Evolutionary conservation across 805 yeast genomes (phyloP).

Genomic region (Starmerella gropengiesseri): DNA sequence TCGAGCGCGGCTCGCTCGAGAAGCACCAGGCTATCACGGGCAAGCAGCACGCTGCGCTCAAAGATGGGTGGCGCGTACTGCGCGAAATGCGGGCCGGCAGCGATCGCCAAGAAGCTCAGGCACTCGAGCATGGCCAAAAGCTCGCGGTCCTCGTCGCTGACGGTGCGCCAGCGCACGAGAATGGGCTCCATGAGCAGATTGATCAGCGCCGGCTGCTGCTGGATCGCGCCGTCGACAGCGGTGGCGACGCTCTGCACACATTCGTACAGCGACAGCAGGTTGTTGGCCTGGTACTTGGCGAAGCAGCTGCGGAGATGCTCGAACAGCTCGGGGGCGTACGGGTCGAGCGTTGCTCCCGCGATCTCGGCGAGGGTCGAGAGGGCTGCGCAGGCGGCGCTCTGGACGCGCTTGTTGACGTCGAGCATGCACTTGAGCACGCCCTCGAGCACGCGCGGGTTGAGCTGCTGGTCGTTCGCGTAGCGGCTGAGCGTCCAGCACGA

Average conservation of each 20-base stretch:
- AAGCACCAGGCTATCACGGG: slow-evolving; percentile 54
- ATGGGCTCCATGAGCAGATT: slow-evolving; percentile 67
- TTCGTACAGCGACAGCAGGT: slow-evolving; percentile 73
- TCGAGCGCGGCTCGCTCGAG: slow-evolving; percentile 54
- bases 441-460: slow-evolving; percentile 64
- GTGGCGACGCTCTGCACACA: slow-evolving; percentile 85
- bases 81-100: slow-evolving; percentile 71
- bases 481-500: slow-evolving; percentile 93
- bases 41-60: slow-evolving; percentile 60
- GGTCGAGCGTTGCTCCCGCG: slow-evolving; percentile 52
- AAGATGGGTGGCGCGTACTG: slow-evolving; percentile 85
- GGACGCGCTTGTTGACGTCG: slow-evolving; percentile 85
- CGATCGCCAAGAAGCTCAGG: slow-evolving; percentile 81
- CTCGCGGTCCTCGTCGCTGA: slow-evolving; percentile 69
- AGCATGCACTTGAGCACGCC: slow-evolving; percentile 63
- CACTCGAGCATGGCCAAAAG: slow-evolving; percentile 90
- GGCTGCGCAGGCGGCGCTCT: slow-evolving; percentile 85
- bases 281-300: slow-evolving; percentile 65
- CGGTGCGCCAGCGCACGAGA: slow-evolving; percentile 63
- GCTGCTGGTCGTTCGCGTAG: slow-evolving; percentile 52
- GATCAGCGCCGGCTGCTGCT: slow-evolving; percentile 43
- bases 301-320: slow-evolving; percentile 66
- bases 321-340: slow-evolving; percentile 55
- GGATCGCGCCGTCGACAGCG: slow-evolving; percentile 49
- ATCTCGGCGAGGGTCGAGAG: slow-evolving; percentile 73